These are phyloP conservation scores for Cercospora sp. DNA, from an alignment of 2,329 filamentous ascomycete species.

Conservation along the genomic window DNA sequence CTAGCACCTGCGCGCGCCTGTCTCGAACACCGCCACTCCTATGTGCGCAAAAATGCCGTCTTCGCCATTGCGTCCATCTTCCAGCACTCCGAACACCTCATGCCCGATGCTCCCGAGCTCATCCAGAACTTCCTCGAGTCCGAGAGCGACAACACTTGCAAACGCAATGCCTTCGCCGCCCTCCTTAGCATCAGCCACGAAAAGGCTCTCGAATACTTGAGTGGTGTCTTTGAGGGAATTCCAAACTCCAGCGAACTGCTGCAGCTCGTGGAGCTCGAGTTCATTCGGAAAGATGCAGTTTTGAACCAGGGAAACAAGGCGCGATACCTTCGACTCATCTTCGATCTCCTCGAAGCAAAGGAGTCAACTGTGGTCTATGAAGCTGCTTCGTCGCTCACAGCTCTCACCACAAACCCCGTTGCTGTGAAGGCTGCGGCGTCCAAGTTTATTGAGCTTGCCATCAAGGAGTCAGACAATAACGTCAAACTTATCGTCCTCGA, in stretches of 20 bases:
- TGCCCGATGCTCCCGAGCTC: constrained; percentile 92
- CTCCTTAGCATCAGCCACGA: constrained; percentile 90
- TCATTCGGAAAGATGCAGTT: constrained; percentile 96
- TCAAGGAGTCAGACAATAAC: constrained; percentile 98
- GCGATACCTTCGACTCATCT: constrained; percentile 89
- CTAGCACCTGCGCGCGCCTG: constrained; percentile 89
- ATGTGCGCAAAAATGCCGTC: constrained; percentile 97
- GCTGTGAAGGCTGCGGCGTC: constrained; percentile 93
- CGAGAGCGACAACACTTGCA: constrained; percentile 93
- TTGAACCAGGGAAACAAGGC: constrained; percentile 95
- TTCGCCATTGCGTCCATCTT: constrained; percentile 92
- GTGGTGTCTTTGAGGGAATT: constrained; percentile 86
- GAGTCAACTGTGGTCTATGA: constrained; percentile 97
- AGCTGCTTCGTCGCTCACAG: constrained; percentile 90
- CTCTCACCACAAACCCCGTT: constrained; percentile 92
- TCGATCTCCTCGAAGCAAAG: constrained; percentile 89
- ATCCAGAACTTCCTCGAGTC: constrained; percentile 84
- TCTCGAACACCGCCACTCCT: constrained; percentile 93
- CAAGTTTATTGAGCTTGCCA: constrained; percentile 95
- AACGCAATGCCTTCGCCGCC: constrained; percentile 94
- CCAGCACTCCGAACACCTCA: constrained; percentile 84
- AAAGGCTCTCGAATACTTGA: constrained; percentile 84
- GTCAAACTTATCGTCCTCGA: constrained; percentile 98
- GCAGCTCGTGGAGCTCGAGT: constrained; percentile 91
- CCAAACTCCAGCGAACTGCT: constrained; percentile 92